Evolutionary conservation across 1,284 basidiomycete species (phyloP), one percentile per base, ranked within the genome.

Genomic region (Austropuccinia psidii): DNA sequence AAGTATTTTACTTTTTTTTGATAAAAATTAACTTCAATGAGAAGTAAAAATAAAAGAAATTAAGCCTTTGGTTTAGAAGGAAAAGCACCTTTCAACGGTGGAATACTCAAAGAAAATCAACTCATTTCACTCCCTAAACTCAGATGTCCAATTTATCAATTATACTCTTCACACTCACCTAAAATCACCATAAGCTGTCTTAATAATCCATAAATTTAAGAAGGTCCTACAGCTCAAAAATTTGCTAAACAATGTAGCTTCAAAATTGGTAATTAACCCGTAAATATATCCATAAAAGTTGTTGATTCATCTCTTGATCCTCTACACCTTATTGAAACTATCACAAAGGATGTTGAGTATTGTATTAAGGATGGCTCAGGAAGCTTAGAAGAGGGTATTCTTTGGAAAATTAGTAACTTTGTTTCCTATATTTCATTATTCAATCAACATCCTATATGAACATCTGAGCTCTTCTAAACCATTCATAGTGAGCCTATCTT

Each of bases 211-310:
- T 37, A 29, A 24, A n/a, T 47, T 4, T 8, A 24, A 9, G 24
- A 39, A 2, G n/a, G n/a, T 41, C 43, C 47, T 7, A 47, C 70
- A 19, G 58, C 70, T 27, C 70, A 73, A 49, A 54, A 61, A 35
- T 60, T 73, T 33, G 70, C 70, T 52, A 64, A 58, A 13, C 70
- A 64, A 19, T 73, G 64, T 45, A n/a, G 47, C 17, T 37, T 61
- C 19, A 19, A 37, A 52, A 47, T 61, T 13, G 52, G 41, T 29
- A 33, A 45, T 9, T 45, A 73, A 35, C 70, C 70, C 24, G 37
- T 65, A 2, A 54, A 35, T 5, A 35, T 73, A 4, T 7, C n/a
- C 7, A 41, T 73, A 1, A 15, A 60, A n/a, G 37, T 65, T 29
- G 27, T 55, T 31, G 47, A 54, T 31, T 50, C 19, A 8, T 4